These are phyloP conservation scores for Nemania sp. DNA, from an alignment of 2,329 filamentous ascomycete species.

Conservation along the genomic window DNA sequence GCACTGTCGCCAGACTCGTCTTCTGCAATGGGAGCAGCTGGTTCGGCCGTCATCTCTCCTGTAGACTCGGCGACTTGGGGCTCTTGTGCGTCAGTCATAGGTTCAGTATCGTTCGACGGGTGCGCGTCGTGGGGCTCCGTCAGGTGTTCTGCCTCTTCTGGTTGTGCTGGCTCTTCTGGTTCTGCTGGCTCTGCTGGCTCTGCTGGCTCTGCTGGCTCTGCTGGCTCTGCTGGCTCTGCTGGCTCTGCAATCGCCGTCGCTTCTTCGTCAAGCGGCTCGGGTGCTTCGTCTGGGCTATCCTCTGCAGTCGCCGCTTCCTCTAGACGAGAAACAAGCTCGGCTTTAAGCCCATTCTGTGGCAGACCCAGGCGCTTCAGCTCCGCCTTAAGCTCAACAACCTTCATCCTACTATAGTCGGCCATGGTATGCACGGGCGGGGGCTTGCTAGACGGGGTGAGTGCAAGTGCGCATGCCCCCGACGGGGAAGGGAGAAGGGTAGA, in stretches of 20 bases:
- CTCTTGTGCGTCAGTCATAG: conserved; percentile 9
- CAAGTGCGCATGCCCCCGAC: conserved; percentile 27
- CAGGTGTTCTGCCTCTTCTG: neutral
- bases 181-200: conserved; percentile 19
- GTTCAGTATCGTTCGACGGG: conserved; percentile 19
- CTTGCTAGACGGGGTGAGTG: conserved; percentile 14
- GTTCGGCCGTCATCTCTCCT: neutral
- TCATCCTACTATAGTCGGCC: conserved; percentile 61
- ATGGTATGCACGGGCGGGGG: conserved; percentile 44
- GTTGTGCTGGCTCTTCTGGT: conserved; percentile 20
- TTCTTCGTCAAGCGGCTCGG: conserved; percentile 25
- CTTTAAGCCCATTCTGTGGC: conserved; percentile 69
- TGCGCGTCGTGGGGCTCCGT: conserved; percentile 24
- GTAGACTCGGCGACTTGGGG: conserved; percentile 14
- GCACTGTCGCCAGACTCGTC: conserved; percentile 30
- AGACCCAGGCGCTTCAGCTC: conserved; percentile 76
- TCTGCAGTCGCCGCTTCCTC: conserved; percentile 44
- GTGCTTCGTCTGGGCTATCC: conserved; percentile 17
- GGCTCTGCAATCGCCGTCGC: conserved; percentile 1
- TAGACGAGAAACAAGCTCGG: conserved; percentile 70
- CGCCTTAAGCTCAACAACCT: conserved; percentile 74
- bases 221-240: neutral
- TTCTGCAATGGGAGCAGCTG: conserved; percentile 9
- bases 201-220: conserved; percentile 1
- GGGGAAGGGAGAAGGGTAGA: neutral